Evolutionary conservation across 106 monocot genomes (phyloP).

Genomic region (Dioscorea dumetorum): DNA sequence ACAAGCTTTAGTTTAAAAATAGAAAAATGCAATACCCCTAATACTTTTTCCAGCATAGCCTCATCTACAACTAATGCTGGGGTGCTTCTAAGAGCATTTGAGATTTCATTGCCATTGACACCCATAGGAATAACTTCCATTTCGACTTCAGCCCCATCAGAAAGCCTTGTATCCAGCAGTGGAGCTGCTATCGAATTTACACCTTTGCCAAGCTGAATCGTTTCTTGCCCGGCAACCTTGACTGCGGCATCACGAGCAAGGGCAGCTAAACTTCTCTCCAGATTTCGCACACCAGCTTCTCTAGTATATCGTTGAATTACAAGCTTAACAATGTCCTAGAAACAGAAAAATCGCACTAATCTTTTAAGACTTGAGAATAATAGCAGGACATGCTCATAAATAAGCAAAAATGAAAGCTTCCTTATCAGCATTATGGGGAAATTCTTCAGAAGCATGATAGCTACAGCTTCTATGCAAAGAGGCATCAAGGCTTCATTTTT

Average conservation of each 20-base stretch:
- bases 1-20: neutral
- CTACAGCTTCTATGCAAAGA: no score
- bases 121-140: constrained; percentile 95
- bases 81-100: constrained; percentile 40
- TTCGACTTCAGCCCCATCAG: constrained; percentile 84
- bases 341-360: neutral
- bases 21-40: constrained; percentile 62
- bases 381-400: neutral
- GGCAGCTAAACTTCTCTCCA: constrained; percentile 82
- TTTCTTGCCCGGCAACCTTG: constrained; percentile 69
- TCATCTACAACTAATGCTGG: constrained; percentile 69
- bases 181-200: constrained; percentile 56
- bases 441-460: no score
- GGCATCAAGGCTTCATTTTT: no score
- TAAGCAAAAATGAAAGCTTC: neutral
- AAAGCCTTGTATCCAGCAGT: constrained; percentile 59
- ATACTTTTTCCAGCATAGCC: constrained; percentile 87
- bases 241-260: constrained; percentile 95
- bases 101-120: constrained; percentile 54
- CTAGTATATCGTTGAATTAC: constrained; percentile 89
- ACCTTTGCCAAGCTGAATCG: constrained; percentile 55
- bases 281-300: constrained; percentile 94
- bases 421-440: no score
- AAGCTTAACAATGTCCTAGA: constrained; percentile 65
- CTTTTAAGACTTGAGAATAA: neutral